Conservation (phyloP, 1,284 basidiomycete genomes). For the Moesziomyces sp. region DNA sequence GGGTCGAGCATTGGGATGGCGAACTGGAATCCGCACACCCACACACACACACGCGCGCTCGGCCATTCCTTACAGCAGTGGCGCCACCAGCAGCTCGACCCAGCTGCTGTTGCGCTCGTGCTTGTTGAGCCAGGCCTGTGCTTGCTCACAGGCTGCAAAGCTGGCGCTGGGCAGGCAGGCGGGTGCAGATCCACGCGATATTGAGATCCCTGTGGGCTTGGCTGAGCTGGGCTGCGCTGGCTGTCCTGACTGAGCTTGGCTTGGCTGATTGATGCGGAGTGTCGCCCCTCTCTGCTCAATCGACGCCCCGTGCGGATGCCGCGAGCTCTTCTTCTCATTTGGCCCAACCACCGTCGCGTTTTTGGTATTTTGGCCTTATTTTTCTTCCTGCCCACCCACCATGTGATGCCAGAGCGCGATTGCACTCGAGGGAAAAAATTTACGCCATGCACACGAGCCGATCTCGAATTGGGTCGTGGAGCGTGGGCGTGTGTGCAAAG, state of each 20-base stretch:
- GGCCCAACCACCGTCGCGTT: background rate
- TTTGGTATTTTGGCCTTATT: background rate
- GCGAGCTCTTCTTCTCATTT: background rate
- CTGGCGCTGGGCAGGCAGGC: background rate
- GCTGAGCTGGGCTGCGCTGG: background rate
- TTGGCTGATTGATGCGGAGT: conserved; percentile 4
- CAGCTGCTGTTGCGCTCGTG: too few species aligned
- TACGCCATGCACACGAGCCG: background rate
- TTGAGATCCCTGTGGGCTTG: background rate
- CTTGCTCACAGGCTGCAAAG: background rate
- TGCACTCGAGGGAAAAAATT: background rate
- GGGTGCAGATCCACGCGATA: conserved; percentile 4
- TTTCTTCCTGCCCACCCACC: background rate
- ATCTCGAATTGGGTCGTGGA: background rate
- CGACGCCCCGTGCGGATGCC: conserved; percentile 3
- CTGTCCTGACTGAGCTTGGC: background rate
- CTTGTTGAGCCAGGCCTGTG: too few species aligned
- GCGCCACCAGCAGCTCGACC: too few species aligned
- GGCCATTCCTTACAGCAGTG: background rate
- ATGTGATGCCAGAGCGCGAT: background rate
- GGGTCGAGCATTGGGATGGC: conserved; percentile 4
- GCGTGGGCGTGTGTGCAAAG: background rate
- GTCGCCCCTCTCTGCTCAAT: background rate
- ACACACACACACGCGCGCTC: background rate
- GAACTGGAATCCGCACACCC: conserved; percentile 5